Conservation (phyloP, 2,329 filamentous ascomycete genomes). For the Calycina marina region DNA sequence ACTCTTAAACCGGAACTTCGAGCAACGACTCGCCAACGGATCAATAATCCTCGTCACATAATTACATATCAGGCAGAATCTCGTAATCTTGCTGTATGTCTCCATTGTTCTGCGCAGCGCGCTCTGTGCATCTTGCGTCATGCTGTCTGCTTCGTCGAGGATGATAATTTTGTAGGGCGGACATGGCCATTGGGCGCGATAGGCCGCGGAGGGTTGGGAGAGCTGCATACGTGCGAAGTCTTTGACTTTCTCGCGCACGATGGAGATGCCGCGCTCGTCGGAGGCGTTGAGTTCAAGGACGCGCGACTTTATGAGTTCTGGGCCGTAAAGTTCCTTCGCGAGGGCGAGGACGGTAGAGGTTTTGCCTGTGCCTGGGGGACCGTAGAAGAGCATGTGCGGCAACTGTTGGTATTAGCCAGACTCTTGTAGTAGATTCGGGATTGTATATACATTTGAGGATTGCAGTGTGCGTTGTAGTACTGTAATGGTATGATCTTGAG, state of each 20-base stretch:
- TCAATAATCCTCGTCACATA: conserved; percentile 98
- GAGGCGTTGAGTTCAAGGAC: conserved; percentile 99
- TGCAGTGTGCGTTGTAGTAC: conserved; percentile 86
- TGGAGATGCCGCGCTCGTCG: conserved; percentile 93
- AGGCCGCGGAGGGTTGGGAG: conserved; percentile 55
- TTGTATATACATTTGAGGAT: conserved; percentile 60
- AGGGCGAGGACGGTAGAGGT: conserved; percentile 95
- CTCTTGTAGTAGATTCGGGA: conserved; percentile 7
- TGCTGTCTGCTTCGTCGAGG: conserved; percentile 93
- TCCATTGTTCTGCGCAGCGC: conserved; percentile 95
- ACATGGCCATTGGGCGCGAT: conserved; percentile 67
- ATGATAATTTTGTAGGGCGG: conserved; percentile 99
- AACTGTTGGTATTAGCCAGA: too few relatives aligned
- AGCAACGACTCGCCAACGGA: conserved; percentile 81
- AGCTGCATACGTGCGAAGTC: conserved; percentile 94
- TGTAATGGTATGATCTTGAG: conserved; percentile 92
- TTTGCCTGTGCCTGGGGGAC: conserved; percentile 92
- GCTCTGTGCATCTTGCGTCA: conserved; percentile 96
- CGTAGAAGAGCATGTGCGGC: conserved; percentile 98
- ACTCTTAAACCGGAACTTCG: conserved; percentile 96
- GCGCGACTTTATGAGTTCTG: conserved; percentile 78
- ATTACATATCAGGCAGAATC: conserved; percentile 96
- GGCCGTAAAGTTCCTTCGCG: conserved; percentile 93
- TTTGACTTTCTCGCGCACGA: conserved; percentile 96
- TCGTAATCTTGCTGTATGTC: conserved; percentile 88